Evolutionary conservation across 2,329 filamentous ascomycete species (phyloP).

Genomic region (Colletotrichum costaricense): DNA sequence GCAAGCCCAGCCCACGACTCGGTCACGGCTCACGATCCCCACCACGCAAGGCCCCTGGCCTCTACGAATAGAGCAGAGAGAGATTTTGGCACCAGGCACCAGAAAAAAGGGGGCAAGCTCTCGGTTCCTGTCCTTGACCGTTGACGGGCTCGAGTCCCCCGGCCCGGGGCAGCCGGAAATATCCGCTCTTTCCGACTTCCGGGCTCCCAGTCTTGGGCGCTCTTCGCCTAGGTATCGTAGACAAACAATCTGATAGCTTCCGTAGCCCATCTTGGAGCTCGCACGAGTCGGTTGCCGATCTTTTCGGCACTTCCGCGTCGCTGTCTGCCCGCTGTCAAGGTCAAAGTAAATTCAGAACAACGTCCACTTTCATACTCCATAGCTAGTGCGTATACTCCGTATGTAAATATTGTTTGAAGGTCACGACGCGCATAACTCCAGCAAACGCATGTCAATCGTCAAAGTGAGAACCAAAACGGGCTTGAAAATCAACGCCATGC

Average conservation of each 20-base stretch:
- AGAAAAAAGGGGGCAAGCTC: background rate
- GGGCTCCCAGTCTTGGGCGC: background rate
- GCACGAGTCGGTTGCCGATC: background rate
- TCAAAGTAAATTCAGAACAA: background rate
- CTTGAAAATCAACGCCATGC: conserved; percentile 16
- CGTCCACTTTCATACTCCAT: no score
- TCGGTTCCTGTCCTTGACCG: background rate
- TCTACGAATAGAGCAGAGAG: background rate
- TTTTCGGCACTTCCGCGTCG: background rate
- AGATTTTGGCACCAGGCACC: background rate
- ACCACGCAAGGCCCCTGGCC: background rate
- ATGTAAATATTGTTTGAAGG: no score
- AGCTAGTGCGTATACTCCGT: no score
- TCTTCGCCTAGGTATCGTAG: conserved; percentile 11
- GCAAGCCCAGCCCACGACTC: background rate
- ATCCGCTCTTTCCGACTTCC: background rate
- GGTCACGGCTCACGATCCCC: background rate
- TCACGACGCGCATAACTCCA: background rate
- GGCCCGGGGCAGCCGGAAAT: conserved; percentile 11
- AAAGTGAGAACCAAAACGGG: background rate
- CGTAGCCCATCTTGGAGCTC: background rate
- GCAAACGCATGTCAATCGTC: background rate
- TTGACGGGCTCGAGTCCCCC: background rate
- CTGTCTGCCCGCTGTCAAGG: background rate
- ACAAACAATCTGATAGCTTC: background rate